Conservation (phyloP, 805 yeast genomes). For the Nakazawaea peltata region DNA sequence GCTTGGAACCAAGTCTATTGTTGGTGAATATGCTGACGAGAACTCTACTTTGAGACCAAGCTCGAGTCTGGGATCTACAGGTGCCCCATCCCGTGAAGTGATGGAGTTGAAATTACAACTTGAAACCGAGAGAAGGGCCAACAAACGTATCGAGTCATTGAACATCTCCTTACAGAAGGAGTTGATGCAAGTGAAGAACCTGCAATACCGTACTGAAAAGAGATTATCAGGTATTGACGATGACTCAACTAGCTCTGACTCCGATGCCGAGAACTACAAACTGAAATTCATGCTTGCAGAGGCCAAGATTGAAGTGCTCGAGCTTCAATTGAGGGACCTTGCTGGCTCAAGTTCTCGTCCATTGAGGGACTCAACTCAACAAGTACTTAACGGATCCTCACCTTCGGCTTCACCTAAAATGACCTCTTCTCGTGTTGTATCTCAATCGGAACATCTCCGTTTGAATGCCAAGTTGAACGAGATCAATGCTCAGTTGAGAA, state of each 20-base stretch:
- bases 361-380: constrained; percentile 16
- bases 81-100: constrained; percentile 1
- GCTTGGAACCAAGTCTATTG: constrained; percentile 28
- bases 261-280: constrained; percentile 27
- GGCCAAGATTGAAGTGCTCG: constrained; percentile 32
- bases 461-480: constrained; percentile 26
- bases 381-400: constrained; percentile 10
- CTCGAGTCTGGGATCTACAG: neutral
- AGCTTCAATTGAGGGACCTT: constrained; percentile 21
- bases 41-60: neutral
- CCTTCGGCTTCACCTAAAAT: too few species aligned
- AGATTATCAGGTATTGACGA: neutral
- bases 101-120: constrained; percentile 9
- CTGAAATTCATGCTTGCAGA: constrained; percentile 39
- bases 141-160: constrained; percentile 21
- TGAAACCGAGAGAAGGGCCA: constrained; percentile 20
- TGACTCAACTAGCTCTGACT: constrained; percentile 26
- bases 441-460: constrained; percentile 25
- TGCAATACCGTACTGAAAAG: constrained; percentile 5
- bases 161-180: constrained; percentile 27
- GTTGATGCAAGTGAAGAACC: constrained; percentile 22
- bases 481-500: constrained; percentile 23
- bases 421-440: constrained; percentile 5
- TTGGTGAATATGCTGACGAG: constrained; percentile 5
- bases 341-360: constrained; percentile 24